Evolutionary conservation across 1,284 basidiomycete genomes (phyloP).

Genomic region (Melampsora americana): DNA sequence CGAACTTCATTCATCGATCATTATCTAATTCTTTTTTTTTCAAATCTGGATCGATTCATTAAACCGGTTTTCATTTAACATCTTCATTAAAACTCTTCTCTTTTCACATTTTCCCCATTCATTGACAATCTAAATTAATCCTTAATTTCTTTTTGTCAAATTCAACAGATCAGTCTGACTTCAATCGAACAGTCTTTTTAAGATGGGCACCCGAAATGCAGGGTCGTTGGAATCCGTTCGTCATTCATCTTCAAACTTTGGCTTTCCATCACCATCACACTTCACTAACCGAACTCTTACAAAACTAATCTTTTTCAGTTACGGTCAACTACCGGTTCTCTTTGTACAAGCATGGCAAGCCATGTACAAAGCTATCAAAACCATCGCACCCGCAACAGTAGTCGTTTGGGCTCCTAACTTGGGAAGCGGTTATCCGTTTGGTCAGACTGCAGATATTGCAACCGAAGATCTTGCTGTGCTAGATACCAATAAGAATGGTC

Average conservation of each 20-base stretch:
- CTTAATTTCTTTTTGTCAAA: too few species aligned
- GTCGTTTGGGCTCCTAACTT: slow-evolving; percentile 54
- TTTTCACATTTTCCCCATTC: too few species aligned
- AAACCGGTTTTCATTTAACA: too few species aligned
- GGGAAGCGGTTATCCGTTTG: slow-evolving; percentile 50
- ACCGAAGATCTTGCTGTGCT: slow-evolving; percentile 49
- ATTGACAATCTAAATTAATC: too few species aligned
- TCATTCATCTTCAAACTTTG: too few species aligned
- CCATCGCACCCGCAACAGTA: slow-evolving; percentile 49
- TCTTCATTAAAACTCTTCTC: too few species aligned
- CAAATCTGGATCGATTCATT: too few species aligned
- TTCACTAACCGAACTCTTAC: too few species aligned
- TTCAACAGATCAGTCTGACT: background rate
- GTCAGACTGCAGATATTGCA: slow-evolving; percentile 9
- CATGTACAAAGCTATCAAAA: slow-evolving; percentile 51
- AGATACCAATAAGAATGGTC: slow-evolving; percentile 50
- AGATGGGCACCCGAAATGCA: slow-evolving; percentile 54
- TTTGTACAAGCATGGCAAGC: slow-evolving; percentile 48
- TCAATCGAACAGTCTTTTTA: slow-evolving; percentile 50
- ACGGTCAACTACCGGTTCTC: slow-evolving; percentile 50
- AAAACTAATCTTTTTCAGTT: slow-evolving; percentile 42
- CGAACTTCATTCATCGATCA: too few species aligned
- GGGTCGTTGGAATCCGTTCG: slow-evolving; percentile 48
- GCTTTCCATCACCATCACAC: too few species aligned
- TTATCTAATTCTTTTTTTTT: too few species aligned